Evolutionary conservation across 345 rosid genomes (phyloP).

Genomic region (Sisymbrium irio): DNA sequence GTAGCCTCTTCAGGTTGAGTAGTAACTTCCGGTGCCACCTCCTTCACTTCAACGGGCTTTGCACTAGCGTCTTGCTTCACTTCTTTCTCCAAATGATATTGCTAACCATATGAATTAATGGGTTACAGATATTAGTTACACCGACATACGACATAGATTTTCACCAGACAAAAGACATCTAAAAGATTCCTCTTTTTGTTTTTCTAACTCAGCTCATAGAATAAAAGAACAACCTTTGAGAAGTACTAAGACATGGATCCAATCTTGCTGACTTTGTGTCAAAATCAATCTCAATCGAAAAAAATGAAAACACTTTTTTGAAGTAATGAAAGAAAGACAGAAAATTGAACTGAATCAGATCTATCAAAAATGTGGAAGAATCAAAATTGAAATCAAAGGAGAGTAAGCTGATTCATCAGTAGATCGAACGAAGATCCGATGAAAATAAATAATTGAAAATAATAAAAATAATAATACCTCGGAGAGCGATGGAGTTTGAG

Average conservation of each 20-base stretch:
- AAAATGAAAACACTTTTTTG: neutral
- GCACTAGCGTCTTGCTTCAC: conserved; percentile 26
- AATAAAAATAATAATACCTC: conserved; percentile 53
- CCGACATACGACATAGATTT: neutral
- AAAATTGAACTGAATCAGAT: conserved; percentile 17
- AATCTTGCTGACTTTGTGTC: conserved; percentile 18
- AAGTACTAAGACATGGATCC: neutral
- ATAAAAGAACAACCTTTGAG: neutral
- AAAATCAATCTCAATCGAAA: conserved; percentile 6
- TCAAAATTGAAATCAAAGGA: neutral
- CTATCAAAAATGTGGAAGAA: neutral
- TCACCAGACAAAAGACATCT: neutral
- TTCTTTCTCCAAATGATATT: conserved; percentile 71
- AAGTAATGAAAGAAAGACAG: neutral
- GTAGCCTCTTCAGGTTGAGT: conserved; percentile 46
- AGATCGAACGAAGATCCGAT: conserved; percentile 7
- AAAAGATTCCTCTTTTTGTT: neutral
- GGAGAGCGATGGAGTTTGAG: conserved; percentile 45
- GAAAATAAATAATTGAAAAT: neutral
- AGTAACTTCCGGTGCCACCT: conserved; percentile 43
- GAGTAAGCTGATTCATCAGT: conserved; percentile 4
- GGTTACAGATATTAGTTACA: neutral
- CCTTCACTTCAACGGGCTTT: conserved; percentile 56
- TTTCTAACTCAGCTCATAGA: neutral
- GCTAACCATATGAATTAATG: conserved; percentile 42